A percentile compares a stretch with the other conserved stretches of the same genome.
Evolutionary conservation across 108 stramenopile species (phyloP).

Genomic region (Conticribra guillardii): DNA sequence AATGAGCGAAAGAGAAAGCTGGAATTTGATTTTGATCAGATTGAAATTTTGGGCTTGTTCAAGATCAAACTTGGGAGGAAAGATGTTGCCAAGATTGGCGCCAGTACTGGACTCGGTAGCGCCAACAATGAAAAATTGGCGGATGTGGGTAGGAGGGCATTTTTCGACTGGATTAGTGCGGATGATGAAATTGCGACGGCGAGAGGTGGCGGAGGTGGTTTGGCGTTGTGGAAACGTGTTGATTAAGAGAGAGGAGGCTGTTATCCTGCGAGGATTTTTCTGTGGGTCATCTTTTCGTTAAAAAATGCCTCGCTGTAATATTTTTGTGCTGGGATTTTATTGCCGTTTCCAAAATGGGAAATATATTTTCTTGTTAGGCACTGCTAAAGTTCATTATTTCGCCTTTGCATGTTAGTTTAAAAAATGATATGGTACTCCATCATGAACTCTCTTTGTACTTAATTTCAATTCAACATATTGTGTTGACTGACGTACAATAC

Average conservation of each 20-base stretch:
- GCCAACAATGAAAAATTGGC: conserved; percentile 81
- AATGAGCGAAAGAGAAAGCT: conserved; percentile 67
- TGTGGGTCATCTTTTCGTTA: too few relatives aligned
- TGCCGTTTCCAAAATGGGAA: too few relatives aligned
- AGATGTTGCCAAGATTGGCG: conserved; percentile 64
- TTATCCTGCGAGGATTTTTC: not conserved
- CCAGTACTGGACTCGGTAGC: conserved; percentile 76
- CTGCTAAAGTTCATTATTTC: too few relatives aligned
- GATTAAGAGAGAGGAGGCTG: conserved; percentile 1
- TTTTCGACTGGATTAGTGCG: conserved; percentile 93
- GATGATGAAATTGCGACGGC: conserved; percentile 91
- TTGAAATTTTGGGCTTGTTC: conserved; percentile 60
- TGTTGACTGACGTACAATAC: too few relatives aligned
- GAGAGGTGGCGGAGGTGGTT: conserved; percentile 91
- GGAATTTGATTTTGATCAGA: conserved; percentile 85
- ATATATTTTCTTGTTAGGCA: too few relatives aligned
- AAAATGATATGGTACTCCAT: too few relatives aligned
- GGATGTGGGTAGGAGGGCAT: conserved; percentile 65
- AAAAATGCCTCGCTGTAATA: too few relatives aligned
- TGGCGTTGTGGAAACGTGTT: conserved; percentile 90
- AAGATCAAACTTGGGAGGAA: conserved; percentile 55
- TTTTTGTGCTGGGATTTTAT: too few relatives aligned
- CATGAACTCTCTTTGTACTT: too few relatives aligned
- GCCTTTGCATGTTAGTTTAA: too few relatives aligned
- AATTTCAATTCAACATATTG: too few relatives aligned